Conservation (phyloP, 2,329 filamentous ascomycete species). For the Fusarium sp. region DNA sequence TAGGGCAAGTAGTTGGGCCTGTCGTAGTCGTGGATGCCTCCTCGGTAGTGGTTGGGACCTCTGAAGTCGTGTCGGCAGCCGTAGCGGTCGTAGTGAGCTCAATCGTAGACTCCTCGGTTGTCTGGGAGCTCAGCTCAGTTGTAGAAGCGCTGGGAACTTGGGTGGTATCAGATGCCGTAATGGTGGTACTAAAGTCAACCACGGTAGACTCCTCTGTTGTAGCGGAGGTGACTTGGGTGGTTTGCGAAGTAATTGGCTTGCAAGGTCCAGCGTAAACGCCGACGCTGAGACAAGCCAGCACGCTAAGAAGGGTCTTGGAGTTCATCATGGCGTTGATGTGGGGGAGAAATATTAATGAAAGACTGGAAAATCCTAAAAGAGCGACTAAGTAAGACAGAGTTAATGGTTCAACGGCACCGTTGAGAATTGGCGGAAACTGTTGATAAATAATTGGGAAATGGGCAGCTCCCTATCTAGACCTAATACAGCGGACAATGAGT, state of each 20-base stretch:
- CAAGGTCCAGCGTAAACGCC: constrained; percentile 5
- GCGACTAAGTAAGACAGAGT: background rate
- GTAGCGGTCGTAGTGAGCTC: background rate
- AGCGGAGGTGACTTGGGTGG: background rate
- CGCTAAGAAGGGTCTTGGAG: background rate
- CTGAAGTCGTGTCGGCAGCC: background rate
- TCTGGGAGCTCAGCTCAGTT: background rate
- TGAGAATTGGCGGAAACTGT: background rate
- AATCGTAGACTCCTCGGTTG: background rate
- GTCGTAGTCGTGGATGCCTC: background rate
- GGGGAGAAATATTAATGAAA: background rate
- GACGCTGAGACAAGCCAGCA: background rate
- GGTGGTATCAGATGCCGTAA: background rate
- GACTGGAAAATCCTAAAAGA: background rate
- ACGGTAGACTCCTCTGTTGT: background rate
- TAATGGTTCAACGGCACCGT: accelerated
- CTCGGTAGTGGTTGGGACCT: background rate
- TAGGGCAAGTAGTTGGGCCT: background rate
- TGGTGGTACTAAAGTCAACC: background rate
- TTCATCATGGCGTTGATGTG: background rate
- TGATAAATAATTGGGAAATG: background rate
- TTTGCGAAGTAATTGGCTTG: background rate
- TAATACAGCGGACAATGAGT: accelerated
- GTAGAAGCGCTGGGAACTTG: background rate
- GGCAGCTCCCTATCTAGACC: background rate